phyloP scores from a whole-genome alignment of 1,139 yeast species.

The Candida sp. region DNA sequence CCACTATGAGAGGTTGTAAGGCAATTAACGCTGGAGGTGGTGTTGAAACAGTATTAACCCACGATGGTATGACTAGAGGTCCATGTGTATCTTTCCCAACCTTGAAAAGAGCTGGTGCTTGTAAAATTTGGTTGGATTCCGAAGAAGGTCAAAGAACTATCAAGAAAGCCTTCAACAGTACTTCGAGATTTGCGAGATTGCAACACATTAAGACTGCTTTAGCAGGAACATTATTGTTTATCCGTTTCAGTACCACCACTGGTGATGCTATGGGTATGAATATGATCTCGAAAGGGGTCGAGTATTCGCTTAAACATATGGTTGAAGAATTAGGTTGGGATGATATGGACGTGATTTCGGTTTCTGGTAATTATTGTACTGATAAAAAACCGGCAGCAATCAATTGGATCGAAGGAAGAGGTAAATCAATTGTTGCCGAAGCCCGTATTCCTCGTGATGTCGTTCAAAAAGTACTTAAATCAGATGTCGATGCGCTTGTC shows the following conservation, averaged over 20 bases:
- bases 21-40: constrained; percentile 99
- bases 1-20: constrained; percentile 98
- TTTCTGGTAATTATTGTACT: constrained; percentile 96
- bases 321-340: constrained; percentile 86
- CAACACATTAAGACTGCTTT: constrained; percentile 89
- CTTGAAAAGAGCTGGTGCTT: constrained; percentile 86
- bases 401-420: constrained; percentile 99
- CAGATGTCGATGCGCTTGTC: constrained; percentile 89
- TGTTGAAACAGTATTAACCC: constrained; percentile 84
- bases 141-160: constrained; percentile 84
- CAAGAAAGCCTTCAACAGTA: constrained; percentile 91
- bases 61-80: constrained; percentile 99
- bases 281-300: constrained; percentile 99
- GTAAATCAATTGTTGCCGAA: constrained; percentile 98
- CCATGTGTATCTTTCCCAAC: constrained; percentile 92
- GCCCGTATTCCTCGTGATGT: constrained; percentile 83
- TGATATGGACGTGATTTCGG: constrained; percentile 90
- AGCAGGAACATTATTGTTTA: constrained; percentile 89
- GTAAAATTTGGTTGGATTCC: constrained; percentile 93
- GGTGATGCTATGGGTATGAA: constrained; percentile 99
- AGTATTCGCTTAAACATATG: constrained; percentile 80
- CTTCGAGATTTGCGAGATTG: constrained; percentile 95
- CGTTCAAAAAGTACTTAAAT: constrained; percentile 78
- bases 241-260: constrained; percentile 94
- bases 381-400: constrained; percentile 98